Base-by-base conservation (phyloP, 495 filamentous ascomycete genomes). In the Podospora anserina region DNA sequence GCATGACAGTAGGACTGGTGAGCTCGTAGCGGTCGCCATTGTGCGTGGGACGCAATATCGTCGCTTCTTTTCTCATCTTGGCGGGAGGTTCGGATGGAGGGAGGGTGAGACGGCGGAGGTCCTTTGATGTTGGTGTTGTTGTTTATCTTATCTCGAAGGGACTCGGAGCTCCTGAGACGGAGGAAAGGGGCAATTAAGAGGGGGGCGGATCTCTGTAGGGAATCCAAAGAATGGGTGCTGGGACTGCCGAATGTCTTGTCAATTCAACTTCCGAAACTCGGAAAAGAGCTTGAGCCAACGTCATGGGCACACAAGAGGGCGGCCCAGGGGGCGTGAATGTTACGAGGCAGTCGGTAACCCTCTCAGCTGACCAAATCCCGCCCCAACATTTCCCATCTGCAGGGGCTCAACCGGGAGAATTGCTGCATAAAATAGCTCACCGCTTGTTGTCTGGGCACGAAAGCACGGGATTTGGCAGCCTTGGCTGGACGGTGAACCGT, bases 21-120 rank as follows among this genome's bases (percentile, higher is more conserved):
- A 87, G 78, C 75, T 86, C 85, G 75, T 85, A 87, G 69, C 84
- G 85, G 59, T 82, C 77, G 61, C 85, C 85, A 75, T 83, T 78
- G 34, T 81, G 73, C 18, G 83, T 83, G 54, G 84, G 80, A 27
- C 77, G 75, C 65, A 86, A 70, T 68, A 84, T 34, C 11, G 71
- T 59, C 55, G 68, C 63, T 66, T 73, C 74, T 73, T 71, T 77
- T 53, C 68, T 71, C 75, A 76, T 76, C 16, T 54, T 75, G 70
- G 61, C 32, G 53, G 61, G 19, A 62, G 16, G 23, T 62, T 58
- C n/a, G 55, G 61, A 58, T 30, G 3, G 30, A 6, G 60, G 61
- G 18, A 23, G n/a, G 60, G 18, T 20, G 58, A 27, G 30, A 32
- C 20, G 58, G 32, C 28, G 44, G 28, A 44, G 20, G 66, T 61